Base-by-base conservation (phyloP, 306 rosid genomes). In the Calophaca sinica region DNA sequence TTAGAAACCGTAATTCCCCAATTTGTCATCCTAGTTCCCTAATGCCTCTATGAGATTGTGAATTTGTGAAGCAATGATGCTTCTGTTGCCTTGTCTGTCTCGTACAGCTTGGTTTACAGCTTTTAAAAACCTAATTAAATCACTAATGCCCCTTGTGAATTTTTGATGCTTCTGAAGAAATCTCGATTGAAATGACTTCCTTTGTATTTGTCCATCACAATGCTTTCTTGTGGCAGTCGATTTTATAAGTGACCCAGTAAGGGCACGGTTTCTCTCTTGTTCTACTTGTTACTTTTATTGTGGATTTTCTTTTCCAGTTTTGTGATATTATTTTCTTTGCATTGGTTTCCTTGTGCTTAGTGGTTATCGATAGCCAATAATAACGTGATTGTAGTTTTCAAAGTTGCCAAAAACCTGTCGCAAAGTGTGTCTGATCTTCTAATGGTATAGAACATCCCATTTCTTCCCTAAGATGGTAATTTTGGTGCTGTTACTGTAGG, bases 201-300 rank as follows among this genome's bases (percentile, higher is more conserved):
- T 83, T 68, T 79, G 76, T 33, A 77, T 87, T 81, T 78, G 68
- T 77, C 88, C 82, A 11, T 69, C 80, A 50, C 79, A 68, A 15
- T 74, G 83, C 89, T 70, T 74, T 90, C 84, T 62, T 59, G 75
- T 58, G 81, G 85, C 73, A 54, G 74, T 61, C 32, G 63, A 79
- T 76, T 83, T 77, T 70, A 72, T 41, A 57, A 67, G 28, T 83
- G 72, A 83, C 70, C 55, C 51, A 87, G 93, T 91, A 79, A 79
- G 91, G 52, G 54, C 53, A 20, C 39, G 68, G 26, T 58, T 75
- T 13, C 79, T 51, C 36, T 49, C 38, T 28, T 49, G 38, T 28
- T 42, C 9, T 11, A 28, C 1, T 51, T 31, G 12, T 48, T 31
- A 7, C 5, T 41, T 9, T 68, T 51, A 62, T 20, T 28, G 41